Evolutionary conservation across 176 grass and related monocot genomes (phyloP), one percentile per base, ranked within the genome.

Genomic region (Zea luxurians): DNA sequence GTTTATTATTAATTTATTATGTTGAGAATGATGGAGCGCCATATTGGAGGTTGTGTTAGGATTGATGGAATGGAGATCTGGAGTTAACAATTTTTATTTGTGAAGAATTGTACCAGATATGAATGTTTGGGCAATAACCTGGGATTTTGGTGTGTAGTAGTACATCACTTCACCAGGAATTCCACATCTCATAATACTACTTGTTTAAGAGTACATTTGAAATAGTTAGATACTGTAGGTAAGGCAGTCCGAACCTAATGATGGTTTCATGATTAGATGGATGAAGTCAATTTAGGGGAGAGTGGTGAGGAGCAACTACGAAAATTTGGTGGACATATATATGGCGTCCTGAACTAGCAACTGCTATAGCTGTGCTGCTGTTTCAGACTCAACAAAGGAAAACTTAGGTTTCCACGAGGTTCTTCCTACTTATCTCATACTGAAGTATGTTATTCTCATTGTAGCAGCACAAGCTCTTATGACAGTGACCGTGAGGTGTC

Each of bases 401-500:
- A 45, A 15, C 0, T 57, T 64, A 18, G 45, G 44, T 41, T 61
- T 17, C 53, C 63, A 0, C 58, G 38, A 37, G 11, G 37, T 52
- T 65, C 42, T 20, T 16, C 11, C 66, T 38, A 48, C 3, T 45
- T 12, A 18, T 13, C 17, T n/a, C 15, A 38, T 86, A 73, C 1
- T 71, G 44, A 75, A 70, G 20, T 57, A 35, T 75, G 45, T 48
- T 4, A 13, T 75, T 75, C 21, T 78, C 37, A 79, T 64, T 68
- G 68, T 58, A 85, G 84, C 85, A 87, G 80, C 50, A 35, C 86
- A 37, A 90, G 81, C 46, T 88, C 82, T 73, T 90, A 82, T 53
- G 79, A 88, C 15, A 88, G 85, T 11, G 88, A 90, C 53, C 77
- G 62, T 2, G 85, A 91, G 57, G 78, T 65, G 44, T 86, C 76